A percentile compares a stretch with the other conserved stretches of the same genome.
Evolutionary conservation across 2,329 filamentous ascomycete species (phyloP).

Genomic region (Stagonosporopsis tanaceti): DNA sequence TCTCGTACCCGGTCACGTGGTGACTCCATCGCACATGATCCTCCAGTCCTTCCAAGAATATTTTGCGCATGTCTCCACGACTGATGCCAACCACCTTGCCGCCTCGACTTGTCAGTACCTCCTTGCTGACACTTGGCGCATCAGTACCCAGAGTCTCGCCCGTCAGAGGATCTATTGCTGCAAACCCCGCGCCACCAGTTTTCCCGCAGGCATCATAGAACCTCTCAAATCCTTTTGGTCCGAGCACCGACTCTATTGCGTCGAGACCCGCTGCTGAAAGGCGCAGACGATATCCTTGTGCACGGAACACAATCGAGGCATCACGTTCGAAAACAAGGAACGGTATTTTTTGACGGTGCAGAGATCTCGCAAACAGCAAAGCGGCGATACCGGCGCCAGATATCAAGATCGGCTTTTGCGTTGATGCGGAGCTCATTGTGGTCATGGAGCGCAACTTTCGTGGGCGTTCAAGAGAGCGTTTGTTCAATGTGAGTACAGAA

Average conservation of each 20-base stretch:
- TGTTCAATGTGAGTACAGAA: not conserved
- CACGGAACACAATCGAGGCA: constrained; percentile 62
- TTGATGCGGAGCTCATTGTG: constrained; percentile 20
- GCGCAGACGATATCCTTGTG: constrained; percentile 69
- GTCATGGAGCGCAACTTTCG: constrained; percentile 23
- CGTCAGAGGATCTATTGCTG: constrained; percentile 61
- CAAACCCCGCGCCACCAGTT: constrained; percentile 65
- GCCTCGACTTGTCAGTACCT: constrained; percentile 58
- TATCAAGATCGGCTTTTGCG: constrained; percentile 53
- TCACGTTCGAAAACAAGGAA: constrained; percentile 53
- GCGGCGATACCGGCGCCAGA: constrained; percentile 44
- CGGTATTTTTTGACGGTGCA: constrained; percentile 41
- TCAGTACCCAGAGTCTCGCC: constrained; percentile 53
- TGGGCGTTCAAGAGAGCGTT: not conserved
- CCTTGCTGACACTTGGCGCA: constrained; percentile 22
- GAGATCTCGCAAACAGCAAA: constrained; percentile 42
- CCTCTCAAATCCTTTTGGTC: constrained; percentile 56
- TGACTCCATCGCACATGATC: constrained; percentile 63
- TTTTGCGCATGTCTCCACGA: constrained; percentile 67
- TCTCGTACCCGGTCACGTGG: constrained; percentile 66
- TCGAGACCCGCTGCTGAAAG: constrained; percentile 65
- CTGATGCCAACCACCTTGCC: constrained; percentile 69
- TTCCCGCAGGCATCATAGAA: constrained; percentile 69
- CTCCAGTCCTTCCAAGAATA: constrained; percentile 67
- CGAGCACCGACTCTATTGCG: constrained; percentile 67